Percentiles rank a stretch among this genome's conserved stretches.
These are phyloP conservation scores for Letharia lupina DNA, from an alignment of 495 filamentous ascomycete species.

Conservation along the genomic window DNA sequence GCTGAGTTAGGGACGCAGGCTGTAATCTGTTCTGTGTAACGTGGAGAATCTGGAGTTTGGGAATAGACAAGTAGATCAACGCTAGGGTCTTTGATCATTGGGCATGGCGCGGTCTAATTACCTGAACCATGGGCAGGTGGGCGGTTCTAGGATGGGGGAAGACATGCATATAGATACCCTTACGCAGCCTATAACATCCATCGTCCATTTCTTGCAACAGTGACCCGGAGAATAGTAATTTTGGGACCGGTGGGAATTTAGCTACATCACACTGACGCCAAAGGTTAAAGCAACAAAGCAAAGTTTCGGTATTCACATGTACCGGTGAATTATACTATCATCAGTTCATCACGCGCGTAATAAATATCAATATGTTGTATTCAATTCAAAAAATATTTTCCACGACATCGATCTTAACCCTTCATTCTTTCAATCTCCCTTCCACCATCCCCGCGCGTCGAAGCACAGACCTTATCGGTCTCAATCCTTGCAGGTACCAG, in stretches of 20 bases:
- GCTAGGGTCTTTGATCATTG: not conserved
- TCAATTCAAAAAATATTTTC: not conserved
- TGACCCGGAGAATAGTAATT: not conserved
- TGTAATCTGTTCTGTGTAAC: not conserved
- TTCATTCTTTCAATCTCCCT: not conserved
- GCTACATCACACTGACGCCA: not conserved
- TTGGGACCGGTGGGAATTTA: not conserved
- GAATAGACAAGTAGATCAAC: not conserved
- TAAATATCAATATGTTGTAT: not conserved
- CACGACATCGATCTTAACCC: not conserved
- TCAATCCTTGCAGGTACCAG: not conserved
- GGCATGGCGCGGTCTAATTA: not conserved
- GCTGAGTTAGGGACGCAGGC: conserved; percentile 11
- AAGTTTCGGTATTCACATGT: not conserved
- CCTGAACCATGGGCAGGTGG: not conserved
- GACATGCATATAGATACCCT: conserved; percentile 5
- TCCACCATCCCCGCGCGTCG: not conserved
- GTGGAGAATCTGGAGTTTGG: not conserved
- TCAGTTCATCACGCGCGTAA: not conserved
- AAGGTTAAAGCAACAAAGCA: not conserved
- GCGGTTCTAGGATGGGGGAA: not conserved
- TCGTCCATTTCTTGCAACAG: not conserved
- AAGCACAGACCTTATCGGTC: not conserved
- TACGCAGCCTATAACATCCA: not conserved
- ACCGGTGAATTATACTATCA: not conserved